Conservation (phyloP, 305 asterid genomes). For the Salvia sclarea region DNA sequence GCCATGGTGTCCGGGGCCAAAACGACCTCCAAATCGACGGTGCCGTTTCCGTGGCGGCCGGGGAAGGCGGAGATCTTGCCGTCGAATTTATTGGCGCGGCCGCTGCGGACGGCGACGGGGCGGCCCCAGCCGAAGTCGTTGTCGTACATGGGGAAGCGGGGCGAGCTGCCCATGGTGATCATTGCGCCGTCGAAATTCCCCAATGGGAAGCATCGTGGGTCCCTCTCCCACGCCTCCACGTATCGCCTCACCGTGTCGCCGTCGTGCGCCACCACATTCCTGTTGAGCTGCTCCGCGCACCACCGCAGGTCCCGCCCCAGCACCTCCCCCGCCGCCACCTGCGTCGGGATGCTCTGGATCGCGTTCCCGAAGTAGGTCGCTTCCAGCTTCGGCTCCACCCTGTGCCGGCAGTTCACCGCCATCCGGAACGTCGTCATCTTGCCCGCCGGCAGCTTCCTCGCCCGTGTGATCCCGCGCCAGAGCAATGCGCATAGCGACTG, state of each 20-base stretch:
- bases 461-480: conserved; percentile 53
- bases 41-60: conserved; percentile 42
- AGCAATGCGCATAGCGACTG: conserved; percentile 46
- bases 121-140: conserved; percentile 61
- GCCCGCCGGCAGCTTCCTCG: conserved; percentile 38
- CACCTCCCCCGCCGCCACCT: conserved; percentile 47
- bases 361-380: conserved; percentile 52
- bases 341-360: conserved; percentile 53
- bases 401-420: conserved; percentile 58
- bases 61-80: conserved; percentile 61
- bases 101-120: conserved; percentile 48
- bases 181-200: conserved; percentile 57
- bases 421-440: conserved; percentile 51
- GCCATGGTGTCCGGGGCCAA: conserved; percentile 49
- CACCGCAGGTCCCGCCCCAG: conserved; percentile 40
- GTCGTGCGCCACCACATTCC: conserved; percentile 46
- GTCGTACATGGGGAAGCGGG: conserved; percentile 54
- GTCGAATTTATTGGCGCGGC: conserved; percentile 50
- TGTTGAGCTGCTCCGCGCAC: conserved; percentile 54
- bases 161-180: conserved; percentile 57
- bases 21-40: conserved; percentile 51
- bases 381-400: conserved; percentile 49
- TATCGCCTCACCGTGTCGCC: conserved; percentile 35
- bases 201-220: conserved; percentile 53
- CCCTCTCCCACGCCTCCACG: conserved; percentile 50